These are phyloP conservation scores for Flammula alnicola DNA, from an alignment of 1,284 basidiomycete species.

Conservation along the genomic window DNA sequence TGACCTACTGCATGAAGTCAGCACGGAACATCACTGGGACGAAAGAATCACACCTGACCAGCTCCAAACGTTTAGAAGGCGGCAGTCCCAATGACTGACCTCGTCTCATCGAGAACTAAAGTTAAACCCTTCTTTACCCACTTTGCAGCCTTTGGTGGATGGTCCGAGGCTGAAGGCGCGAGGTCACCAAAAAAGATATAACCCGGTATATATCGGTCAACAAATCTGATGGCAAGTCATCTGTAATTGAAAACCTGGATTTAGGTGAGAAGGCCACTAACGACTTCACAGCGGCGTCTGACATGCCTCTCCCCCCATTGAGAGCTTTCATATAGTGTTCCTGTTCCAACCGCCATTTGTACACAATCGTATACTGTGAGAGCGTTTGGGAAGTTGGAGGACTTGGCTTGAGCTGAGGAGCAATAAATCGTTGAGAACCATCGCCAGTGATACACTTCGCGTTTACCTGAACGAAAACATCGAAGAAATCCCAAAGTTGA, in stretches of 20 bases:
- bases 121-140: constrained; percentile 49
- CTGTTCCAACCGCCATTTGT: constrained; percentile 85
- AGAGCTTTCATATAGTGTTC: constrained; percentile 84
- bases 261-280: constrained; percentile 42
- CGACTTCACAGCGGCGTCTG: constrained; percentile 75
- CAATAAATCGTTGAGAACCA: constrained; percentile 10
- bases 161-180: constrained; percentile 30
- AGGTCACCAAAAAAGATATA: constrained; percentile 78
- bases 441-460: background rate
- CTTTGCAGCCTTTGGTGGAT: constrained; percentile 33
- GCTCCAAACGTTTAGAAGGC: too few species aligned
- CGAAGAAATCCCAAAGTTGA: constrained; percentile 67
- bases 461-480: constrained; percentile 28
- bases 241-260: constrained; percentile 1
- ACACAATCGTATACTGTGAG: constrained; percentile 61
- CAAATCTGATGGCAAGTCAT: constrained; percentile 51
- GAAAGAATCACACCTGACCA: too few species aligned
- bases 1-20: background rate
- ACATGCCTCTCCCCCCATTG: constrained; percentile 88
- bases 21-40: too few species aligned
- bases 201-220: constrained; percentile 84
- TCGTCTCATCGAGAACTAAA: constrained; percentile 47
- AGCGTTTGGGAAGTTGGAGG: constrained; percentile 32
- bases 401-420: constrained; percentile 53
- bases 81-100: constrained; percentile 39